Evolutionary conservation across 2,329 filamentous ascomycete species (phyloP).

Genomic region (Pestalotiopsis sp.): DNA sequence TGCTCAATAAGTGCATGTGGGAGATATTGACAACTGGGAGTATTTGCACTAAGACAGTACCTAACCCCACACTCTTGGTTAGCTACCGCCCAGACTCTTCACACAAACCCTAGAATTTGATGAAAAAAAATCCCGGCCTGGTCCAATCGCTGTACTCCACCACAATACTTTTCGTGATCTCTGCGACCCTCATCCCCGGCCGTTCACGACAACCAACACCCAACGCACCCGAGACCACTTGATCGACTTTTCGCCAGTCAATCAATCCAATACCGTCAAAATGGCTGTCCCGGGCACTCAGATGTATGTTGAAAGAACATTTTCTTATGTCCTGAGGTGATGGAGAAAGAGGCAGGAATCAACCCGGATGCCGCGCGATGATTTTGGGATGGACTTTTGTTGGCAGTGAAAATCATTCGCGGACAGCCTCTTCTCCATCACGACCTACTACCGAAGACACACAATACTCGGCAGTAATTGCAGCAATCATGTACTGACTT

Average conservation of each 20-base stretch:
- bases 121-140: conserved; percentile 5
- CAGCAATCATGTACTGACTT: conserved; percentile 12
- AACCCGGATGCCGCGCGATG: conserved; percentile 11
- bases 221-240: conserved; percentile 35
- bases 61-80: not conserved
- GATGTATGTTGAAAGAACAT: conserved; percentile 53
- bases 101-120: conserved; percentile 12
- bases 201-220: conserved; percentile 33
- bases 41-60: not conserved
- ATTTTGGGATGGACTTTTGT: not conserved
- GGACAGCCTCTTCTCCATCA: conserved; percentile 2
- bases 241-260: conserved; percentile 30
- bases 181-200: conserved; percentile 16
- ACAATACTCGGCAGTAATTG: not conserved
- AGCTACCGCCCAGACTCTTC: not conserved
- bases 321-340: not conserved
- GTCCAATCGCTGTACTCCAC: conserved; percentile 10
- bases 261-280: conserved; percentile 42
- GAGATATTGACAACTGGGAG: not conserved
- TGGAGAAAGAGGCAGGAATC: not conserved
- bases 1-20: not conserved
- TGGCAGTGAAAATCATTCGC: not conserved
- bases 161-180: conserved; percentile 16
- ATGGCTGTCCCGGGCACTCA: conserved; percentile 65
- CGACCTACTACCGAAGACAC: conserved; percentile 6